Conservation (phyloP, 345 rosid genomes). For the Cardiospermum halicacabum region DNA sequence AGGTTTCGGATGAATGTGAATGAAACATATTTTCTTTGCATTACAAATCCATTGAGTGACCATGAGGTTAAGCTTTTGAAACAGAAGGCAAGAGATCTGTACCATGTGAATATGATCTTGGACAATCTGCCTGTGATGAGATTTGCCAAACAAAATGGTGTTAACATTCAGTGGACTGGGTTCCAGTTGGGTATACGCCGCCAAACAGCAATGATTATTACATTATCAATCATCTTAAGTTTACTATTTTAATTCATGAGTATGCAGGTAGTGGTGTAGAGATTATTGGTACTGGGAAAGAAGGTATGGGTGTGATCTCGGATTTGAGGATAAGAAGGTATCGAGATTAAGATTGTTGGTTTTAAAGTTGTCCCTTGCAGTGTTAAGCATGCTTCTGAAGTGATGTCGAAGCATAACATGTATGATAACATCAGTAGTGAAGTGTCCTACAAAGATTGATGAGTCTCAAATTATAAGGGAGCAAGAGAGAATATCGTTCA, state of each 20-base stretch:
- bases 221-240: conserved; percentile 75
- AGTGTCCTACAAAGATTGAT: conserved; percentile 66
- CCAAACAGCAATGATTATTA: conserved; percentile 68
- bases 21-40: conserved; percentile 67
- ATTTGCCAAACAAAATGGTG: conserved; percentile 58
- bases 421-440: conserved; percentile 52
- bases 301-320: conserved; percentile 79
- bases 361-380: conserved; percentile 84
- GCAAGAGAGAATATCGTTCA: conserved; percentile 62
- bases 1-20: conserved; percentile 63
- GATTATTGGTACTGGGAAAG: conserved; percentile 82
- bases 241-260: conserved; percentile 68
- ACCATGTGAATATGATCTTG: conserved; percentile 82
- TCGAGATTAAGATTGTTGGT: conserved; percentile 76
- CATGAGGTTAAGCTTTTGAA: conserved; percentile 81
- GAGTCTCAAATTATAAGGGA: conserved; percentile 76
- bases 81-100: conserved; percentile 70
- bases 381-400: conserved; percentile 51
- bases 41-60: conserved; percentile 49
- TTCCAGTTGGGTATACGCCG: conserved; percentile 64
- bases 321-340: conserved; percentile 62
- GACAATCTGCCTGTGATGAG: conserved; percentile 85
- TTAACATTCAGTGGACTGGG: conserved; percentile 81
- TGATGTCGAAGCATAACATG: conserved; percentile 53
- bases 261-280: conserved; percentile 67